Percentiles rank a stretch among this genome's conserved stretches.
phyloP scores from a whole-genome alignment of 1,284 basidiomycete species.

The Ceratobasidium papillatum region DNA sequence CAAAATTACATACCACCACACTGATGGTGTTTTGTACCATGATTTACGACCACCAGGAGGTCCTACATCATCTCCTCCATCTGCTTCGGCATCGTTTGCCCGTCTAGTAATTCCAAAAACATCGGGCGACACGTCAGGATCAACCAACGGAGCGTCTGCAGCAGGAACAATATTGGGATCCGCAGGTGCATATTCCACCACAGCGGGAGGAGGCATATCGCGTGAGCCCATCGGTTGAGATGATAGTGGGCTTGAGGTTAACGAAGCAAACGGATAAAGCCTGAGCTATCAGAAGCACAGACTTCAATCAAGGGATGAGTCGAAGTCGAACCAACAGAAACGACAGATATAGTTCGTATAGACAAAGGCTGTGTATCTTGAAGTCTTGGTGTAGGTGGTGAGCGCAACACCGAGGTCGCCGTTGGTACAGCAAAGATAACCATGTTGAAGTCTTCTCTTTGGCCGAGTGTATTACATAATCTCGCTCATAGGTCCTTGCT shows the following conservation, averaged over 20 bases:
- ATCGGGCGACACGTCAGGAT: constrained; percentile 5
- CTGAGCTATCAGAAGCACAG: not conserved
- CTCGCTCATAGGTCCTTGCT: not conserved
- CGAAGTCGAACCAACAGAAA: not conserved
- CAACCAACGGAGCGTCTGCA: constrained; percentile 8
- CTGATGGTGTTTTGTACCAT: constrained; percentile 39
- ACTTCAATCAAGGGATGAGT: not conserved
- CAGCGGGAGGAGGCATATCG: not conserved
- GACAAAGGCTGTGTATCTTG: no score
- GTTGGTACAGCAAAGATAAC: not conserved
- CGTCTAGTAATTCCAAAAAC: not conserved
- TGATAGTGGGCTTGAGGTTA: not conserved
- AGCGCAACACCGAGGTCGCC: not conserved
- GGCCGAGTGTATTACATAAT: not conserved
- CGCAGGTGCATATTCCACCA: constrained; percentile 2
- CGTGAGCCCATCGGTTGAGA: not conserved
- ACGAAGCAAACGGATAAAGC: not conserved
- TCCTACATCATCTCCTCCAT: not conserved
- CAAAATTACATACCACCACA: constrained; percentile 37
- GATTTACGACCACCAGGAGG: not conserved
- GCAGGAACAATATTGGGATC: constrained; percentile 25
- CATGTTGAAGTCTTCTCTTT: not conserved
- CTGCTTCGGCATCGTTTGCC: not conserved
- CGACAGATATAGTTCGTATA: not conserved
- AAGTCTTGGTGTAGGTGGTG: no score